Evolutionary conservation across 768 basidiomycete species (phyloP).

Genomic region (Hygrocybe coccinea): DNA sequence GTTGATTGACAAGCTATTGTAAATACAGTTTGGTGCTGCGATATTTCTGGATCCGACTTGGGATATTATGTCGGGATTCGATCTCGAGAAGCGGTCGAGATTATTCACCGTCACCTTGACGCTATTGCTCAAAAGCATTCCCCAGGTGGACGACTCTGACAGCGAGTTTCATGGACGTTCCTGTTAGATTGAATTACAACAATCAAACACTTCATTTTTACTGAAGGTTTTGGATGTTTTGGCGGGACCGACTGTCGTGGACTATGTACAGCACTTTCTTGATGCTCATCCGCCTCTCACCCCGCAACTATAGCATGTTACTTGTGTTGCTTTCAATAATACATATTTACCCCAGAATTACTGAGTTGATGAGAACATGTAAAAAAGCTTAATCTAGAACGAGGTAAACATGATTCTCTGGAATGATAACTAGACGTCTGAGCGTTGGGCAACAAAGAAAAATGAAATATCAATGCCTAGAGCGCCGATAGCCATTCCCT

Average conservation of each 20-base stretch:
- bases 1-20: neutral
- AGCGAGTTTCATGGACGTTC: neutral
- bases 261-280: neutral
- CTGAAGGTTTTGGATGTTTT: neutral
- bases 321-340: no score
- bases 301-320: no score
- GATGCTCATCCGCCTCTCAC: neutral
- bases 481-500: neutral
- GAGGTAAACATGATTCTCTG: no score
- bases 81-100: neutral
- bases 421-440: no score
- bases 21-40: neutral
- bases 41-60: neutral
- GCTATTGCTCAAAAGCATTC: neutral
- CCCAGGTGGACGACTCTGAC: neutral
- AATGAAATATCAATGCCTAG: no score
- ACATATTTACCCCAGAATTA: no score
- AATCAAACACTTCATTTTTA: neutral
- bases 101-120: neutral
- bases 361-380: no score
- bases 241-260: neutral
- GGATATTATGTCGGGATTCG: neutral
- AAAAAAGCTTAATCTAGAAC: no score
- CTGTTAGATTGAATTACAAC: neutral
- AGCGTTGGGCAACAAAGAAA: no score